Evolutionary conservation across 306 rosid genomes (phyloP), one percentile per base, ranked within the genome.

Genomic region (Vigna reflexopilosa): DNA sequence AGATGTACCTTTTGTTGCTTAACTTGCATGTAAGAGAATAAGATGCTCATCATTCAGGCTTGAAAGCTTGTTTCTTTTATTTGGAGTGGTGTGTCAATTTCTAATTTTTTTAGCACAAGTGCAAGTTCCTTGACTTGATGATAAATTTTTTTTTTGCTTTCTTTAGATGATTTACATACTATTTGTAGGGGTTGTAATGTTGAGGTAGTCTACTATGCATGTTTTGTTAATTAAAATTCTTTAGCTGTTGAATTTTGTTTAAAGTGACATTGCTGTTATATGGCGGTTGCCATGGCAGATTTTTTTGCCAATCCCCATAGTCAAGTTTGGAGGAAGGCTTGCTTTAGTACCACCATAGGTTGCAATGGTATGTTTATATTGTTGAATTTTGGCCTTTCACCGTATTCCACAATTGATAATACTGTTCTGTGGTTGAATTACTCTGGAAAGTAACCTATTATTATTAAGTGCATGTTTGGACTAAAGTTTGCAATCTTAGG

Each of bases 201-300:
- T 66, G 11, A 34, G 55, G 68, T 26, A 13, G 42, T 70, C 22
- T 77, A 64, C 20, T 57, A 47, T 57, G 56, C 32, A 55, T 72
- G 11, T 71, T 19, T 64, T 77, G 57, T 77, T 24, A 52, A 66
- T 65, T 28, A 22, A 55, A 56, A 44, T 52, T 47, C 55, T 22
- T 57, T 36, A 28, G 77, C 16, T 17, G 17, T 58, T 78, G 49
- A 73, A 7, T 70, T 44, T 76, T 5, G 45, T 70, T 76, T 75
- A 70, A 56, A 51, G 61, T 28, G 57, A 38, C 49, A 44, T 11
- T 44, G 49, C 9, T 44, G 1, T 44, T 44, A 44, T 2, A 11
- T 11, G 14, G 15, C 3, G 49, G 14, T 44, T 3, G 14, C 49
- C 14, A 44, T 44, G 49, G 15, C 49, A 44, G 2, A 44, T 10